Base-by-base conservation (phyloP, 129 eudicot species). In the Chrysanthemum makinoi region DNA sequence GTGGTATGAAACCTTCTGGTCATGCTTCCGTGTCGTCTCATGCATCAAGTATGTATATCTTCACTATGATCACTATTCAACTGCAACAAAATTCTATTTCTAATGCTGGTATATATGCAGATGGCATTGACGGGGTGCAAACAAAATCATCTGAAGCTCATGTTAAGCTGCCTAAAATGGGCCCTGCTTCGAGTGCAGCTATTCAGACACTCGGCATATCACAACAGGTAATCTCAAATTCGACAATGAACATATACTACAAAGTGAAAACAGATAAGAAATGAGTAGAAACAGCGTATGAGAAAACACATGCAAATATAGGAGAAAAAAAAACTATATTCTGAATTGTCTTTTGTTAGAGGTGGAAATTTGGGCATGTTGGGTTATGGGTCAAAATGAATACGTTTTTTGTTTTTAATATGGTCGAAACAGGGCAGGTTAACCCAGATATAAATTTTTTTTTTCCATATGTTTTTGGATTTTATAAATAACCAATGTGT, bases 151-250 rank as follows among this genome's bases (percentile, higher is more conserved):
- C 90, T 7, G 84, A 86, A 58, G 66, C 87, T 75, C 81, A 80
- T 79, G 46, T 55, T 48, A 81, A 76, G 72, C 53, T 73, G 54
- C 81, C 79, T 16, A 84, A 81, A 68, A 62, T 79, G 69, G 88
- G 89, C 10, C 81, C 89, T 8, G 88, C 86, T 70, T 84, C 95
- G 69, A 78, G 84, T 73, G 74, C 82, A 20, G 87, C 96, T 44
- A 82, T 85, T 76, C 95, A 85, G 55, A 86, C 96, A 19, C 79
- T 85, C 73, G 96, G 96, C 56, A 84, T 80, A 62, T 54, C 73
- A 56, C 78, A 56, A 65, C 87, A 79, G 89, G 98, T 89, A 87
- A 78, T 30, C 2, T 72, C 64, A 52, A 75, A 68, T 52, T 72
- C 28, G 59, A 57, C 18, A 65, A 35, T 35, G 43, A 35, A 35